Percentiles rank a stretch among this genome's conserved stretches.
Evolutionary conservation across 192 early-diverging fungal genomes (phyloP).

Genomic region (Jimgerdemannia flammicorona): DNA sequence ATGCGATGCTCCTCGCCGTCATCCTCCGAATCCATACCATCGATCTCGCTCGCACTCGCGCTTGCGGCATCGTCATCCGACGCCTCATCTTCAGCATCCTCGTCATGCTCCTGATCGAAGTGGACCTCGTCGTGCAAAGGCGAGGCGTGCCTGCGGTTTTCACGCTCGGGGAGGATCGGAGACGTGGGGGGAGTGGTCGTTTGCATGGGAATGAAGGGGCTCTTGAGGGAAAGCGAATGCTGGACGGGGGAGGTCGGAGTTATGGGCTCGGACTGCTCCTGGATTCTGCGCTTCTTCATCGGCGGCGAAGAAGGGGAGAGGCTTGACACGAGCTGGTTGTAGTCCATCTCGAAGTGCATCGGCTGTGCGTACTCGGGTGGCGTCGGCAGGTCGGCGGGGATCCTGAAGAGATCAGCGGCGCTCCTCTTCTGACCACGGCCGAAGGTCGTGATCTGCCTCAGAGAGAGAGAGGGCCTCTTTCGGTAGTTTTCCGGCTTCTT

Average conservation of each 20-base stretch:
- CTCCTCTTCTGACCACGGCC: neutral
- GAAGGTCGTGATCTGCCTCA: neutral
- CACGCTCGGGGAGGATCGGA: constrained; percentile 29
- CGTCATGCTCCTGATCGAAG: constrained; percentile 23
- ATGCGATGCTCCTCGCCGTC: constrained; percentile 33
- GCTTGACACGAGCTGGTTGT: neutral
- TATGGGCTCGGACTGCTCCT: constrained; percentile 1
- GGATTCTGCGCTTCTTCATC: neutral
- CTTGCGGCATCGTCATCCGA: constrained; percentile 27
- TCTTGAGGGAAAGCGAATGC: neutral
- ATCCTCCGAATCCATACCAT: constrained; percentile 25
- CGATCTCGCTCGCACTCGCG: constrained; percentile 33
- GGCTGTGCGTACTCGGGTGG: neutral
- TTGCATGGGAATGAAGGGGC: constrained; percentile 11
- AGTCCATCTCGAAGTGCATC: neutral
- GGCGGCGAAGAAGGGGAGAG: neutral
- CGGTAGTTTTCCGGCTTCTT: neutral
- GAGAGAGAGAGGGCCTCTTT: neutral
- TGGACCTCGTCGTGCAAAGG: constrained; percentile 29
- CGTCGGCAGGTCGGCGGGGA: neutral
- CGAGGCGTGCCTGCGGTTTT: constrained; percentile 32
- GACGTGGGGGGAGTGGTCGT: constrained; percentile 35
- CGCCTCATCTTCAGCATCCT: constrained; percentile 26
- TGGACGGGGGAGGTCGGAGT: neutral
- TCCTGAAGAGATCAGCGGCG: neutral